Evolutionary conservation across 1,284 basidiomycete genomes (phyloP).

Genomic region (Tremellales sp.): DNA sequence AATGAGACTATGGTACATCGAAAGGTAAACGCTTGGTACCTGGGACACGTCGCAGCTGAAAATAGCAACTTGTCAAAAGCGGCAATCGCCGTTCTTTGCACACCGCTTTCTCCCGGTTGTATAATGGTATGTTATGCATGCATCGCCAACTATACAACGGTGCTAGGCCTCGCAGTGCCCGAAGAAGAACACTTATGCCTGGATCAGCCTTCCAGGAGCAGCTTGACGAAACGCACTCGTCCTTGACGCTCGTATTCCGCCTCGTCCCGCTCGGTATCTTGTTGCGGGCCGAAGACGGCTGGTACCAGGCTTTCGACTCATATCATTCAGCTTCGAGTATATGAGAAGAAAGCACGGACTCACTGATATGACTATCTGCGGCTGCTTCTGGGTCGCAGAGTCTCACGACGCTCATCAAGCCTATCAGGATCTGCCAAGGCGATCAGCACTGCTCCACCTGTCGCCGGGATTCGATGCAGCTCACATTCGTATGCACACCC

Average conservation of each 20-base stretch:
- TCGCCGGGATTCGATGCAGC: not conserved
- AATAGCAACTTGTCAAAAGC: too few species aligned
- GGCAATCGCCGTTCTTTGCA: too few species aligned
- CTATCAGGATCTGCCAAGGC: slow-evolving; percentile 25
- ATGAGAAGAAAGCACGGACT: not conserved
- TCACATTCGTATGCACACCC: slow-evolving; percentile 36
- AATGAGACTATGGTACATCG: too few species aligned
- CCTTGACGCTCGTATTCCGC: not conserved
- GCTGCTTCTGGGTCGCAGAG: slow-evolving; percentile 9
- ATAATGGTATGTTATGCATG: too few species aligned
- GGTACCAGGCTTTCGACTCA: slow-evolving; percentile 4
- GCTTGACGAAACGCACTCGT: slow-evolving; percentile 3
- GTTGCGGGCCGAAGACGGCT: slow-evolving; percentile 4
- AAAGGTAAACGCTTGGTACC: too few species aligned
- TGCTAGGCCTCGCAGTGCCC: too few species aligned
- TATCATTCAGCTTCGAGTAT: not conserved
- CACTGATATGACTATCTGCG: not conserved
- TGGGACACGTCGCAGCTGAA: too few species aligned
- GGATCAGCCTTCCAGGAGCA: slow-evolving; percentile 7
- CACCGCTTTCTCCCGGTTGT: too few species aligned
- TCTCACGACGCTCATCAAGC: slow-evolving; percentile 27
- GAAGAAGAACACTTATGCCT: too few species aligned
- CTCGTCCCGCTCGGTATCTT: not conserved
- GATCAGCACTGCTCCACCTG: not conserved
- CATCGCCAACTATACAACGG: too few species aligned